Conservation (phyloP, 23 red algal species). For the Gracilaria caudata region DNA sequence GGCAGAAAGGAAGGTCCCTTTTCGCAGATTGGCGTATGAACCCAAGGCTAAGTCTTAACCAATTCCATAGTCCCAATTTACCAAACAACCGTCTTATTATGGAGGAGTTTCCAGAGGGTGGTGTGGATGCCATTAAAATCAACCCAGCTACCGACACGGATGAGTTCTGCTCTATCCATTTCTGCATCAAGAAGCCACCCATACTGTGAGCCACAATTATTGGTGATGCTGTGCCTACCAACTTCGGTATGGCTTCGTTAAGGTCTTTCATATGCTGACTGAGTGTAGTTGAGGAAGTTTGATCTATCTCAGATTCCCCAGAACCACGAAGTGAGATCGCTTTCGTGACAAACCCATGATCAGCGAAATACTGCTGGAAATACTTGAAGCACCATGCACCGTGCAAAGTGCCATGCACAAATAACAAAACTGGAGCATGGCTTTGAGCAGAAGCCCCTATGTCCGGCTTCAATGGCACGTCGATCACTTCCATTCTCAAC, state of each 20-base stretch:
- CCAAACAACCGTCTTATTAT: constrained; percentile 30
- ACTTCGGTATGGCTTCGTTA: constrained; percentile 10
- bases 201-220: constrained; percentile 60
- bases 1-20: constrained; percentile 44
- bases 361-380: constrained; percentile 57
- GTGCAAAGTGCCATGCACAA: constrained; percentile 58
- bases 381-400: constrained; percentile 61
- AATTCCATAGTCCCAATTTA: constrained; percentile 34
- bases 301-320: constrained; percentile 20
- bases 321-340: constrained; percentile 45
- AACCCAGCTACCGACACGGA: background rate
- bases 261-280: constrained; percentile 46
- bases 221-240: background rate
- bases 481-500: constrained; percentile 22
- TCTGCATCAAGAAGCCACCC: constrained; percentile 52
- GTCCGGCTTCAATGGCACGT: background rate
- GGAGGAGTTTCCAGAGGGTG: constrained; percentile 41
- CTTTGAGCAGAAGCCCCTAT: background rate
- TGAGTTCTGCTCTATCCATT: constrained; percentile 33
- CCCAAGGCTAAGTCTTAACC: constrained; percentile 15
- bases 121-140: constrained; percentile 48
- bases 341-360: constrained; percentile 28
- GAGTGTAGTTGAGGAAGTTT: constrained; percentile 9
- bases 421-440: constrained; percentile 26
- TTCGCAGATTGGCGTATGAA: constrained; percentile 30